A percentile compares a stretch with the other conserved stretches of the same genome.
phyloP scores from a whole-genome alignment of 1,284 basidiomycete species.

The Boletus calvinii region DNA sequence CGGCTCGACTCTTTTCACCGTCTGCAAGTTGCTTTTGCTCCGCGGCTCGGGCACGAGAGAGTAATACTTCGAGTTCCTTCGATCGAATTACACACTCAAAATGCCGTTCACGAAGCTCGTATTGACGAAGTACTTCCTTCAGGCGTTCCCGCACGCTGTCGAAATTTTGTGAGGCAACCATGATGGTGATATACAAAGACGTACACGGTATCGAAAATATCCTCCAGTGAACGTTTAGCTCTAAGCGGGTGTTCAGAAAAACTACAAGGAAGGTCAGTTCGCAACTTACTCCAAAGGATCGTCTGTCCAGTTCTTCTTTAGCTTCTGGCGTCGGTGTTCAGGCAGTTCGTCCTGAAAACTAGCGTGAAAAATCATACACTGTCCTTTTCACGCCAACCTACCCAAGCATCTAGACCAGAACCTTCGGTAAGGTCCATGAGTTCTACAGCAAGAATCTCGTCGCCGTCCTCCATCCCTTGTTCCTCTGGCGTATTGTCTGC shows the following conservation, averaged over 20 bases:
- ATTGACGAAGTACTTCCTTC: slow-evolving; percentile 79
- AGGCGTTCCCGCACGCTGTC: slow-evolving; percentile 73
- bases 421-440: slow-evolving; percentile 81
- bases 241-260: slow-evolving; percentile 37
- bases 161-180: slow-evolving; percentile 11
- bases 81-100: slow-evolving; percentile 86
- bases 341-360: slow-evolving; percentile 56
- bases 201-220: slow-evolving; percentile 79
- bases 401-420: slow-evolving; percentile 58
- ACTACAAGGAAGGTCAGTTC: background rate
- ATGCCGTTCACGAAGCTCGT: slow-evolving; percentile 82
- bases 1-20: slow-evolving; percentile 63
- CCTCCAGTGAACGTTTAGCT: slow-evolving; percentile 68
- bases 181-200: slow-evolving; percentile 28
- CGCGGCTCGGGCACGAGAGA: slow-evolving; percentile 78
- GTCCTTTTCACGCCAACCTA: slow-evolving; percentile 36
- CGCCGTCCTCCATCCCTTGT: slow-evolving; percentile 76
- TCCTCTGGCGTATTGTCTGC: slow-evolving; percentile 81
- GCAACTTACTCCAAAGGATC: slow-evolving; percentile 65
- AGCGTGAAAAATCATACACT: slow-evolving; percentile 1
- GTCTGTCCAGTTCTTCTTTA: slow-evolving; percentile 76
- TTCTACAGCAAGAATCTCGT: slow-evolving; percentile 82
- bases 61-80: slow-evolving; percentile 80
- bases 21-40: slow-evolving; percentile 80
- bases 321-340: slow-evolving; percentile 59